Conservation (phyloP, 2,329 filamentous ascomycete species). For the Fusarium pseudonygamai region DNA sequence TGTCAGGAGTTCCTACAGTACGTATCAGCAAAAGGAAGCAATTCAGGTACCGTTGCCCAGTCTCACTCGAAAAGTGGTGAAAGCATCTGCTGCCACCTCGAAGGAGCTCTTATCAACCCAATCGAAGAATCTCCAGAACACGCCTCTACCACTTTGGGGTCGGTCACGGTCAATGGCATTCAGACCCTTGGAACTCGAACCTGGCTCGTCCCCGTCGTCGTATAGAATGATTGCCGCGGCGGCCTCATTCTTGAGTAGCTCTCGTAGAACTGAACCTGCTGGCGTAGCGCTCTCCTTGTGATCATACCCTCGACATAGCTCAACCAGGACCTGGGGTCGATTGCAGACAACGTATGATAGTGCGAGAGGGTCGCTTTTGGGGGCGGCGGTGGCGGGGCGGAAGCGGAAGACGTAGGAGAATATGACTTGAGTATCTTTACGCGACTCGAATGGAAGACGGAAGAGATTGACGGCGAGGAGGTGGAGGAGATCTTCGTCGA, state of each 20-base stretch:
- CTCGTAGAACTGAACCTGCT: slow-evolving; percentile 87
- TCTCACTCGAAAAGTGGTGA: slow-evolving; percentile 91
- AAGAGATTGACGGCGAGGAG: slow-evolving; percentile 84
- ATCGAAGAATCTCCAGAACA: slow-evolving; percentile 97
- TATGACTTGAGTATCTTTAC: slow-evolving; percentile 95
- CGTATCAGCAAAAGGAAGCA: slow-evolving; percentile 13
- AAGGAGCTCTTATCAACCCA: slow-evolving; percentile 98
- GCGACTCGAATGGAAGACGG: slow-evolving; percentile 90
- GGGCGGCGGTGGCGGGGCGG: slow-evolving; percentile 73
- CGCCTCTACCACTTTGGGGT: slow-evolving; percentile 79
- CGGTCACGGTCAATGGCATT: slow-evolving; percentile 79
- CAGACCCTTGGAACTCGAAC: slow-evolving; percentile 79
- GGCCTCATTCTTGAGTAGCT: slow-evolving; percentile 88
- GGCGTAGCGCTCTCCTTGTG: slow-evolving; percentile 91
- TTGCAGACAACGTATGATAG: slow-evolving; percentile 89
- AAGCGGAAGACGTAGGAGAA: slow-evolving; percentile 96
- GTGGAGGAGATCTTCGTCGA: slow-evolving; percentile 89
- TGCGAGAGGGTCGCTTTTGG: slow-evolving; percentile 80
- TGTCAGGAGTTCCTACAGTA: slow-evolving; percentile 82
- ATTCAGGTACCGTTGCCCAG: neutral
- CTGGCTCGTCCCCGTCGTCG: slow-evolving; percentile 79
- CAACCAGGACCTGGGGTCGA: slow-evolving; percentile 85
- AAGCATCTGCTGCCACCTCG: slow-evolving; percentile 96
- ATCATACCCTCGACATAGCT: slow-evolving; percentile 89
- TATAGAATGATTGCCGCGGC: slow-evolving; percentile 92